Percentiles rank a stretch among this genome's conserved stretches.
Conservation (phyloP, 108 stramenopile genomes). For the Schizochytrium sp. region DNA sequence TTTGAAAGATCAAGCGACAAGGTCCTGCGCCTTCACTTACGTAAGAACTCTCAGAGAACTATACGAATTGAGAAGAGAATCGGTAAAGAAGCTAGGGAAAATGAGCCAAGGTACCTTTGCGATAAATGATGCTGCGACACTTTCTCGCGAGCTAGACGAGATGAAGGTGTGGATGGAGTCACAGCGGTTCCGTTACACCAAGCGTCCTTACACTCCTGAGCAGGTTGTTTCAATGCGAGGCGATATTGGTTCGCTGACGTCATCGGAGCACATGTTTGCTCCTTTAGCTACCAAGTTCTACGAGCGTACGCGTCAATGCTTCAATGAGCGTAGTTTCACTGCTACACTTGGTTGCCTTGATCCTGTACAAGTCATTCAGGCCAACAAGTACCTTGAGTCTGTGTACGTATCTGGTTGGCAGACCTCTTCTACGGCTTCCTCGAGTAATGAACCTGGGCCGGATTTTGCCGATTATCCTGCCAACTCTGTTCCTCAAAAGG, state of each 20-base stretch:
- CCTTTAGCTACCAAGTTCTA: slow-evolving; percentile 68
- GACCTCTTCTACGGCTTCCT: slow-evolving; percentile 82
- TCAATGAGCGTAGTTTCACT: slow-evolving; percentile 81
- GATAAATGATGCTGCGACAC: background rate
- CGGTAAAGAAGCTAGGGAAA: too few relatives aligned
- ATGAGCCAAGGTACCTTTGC: background rate
- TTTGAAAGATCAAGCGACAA: too few relatives aligned
- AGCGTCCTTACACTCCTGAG: slow-evolving; percentile 65
- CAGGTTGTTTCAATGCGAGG: slow-evolving; percentile 70
- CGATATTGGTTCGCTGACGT: slow-evolving; percentile 57
- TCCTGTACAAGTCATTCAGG: slow-evolving; percentile 93
- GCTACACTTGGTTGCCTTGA: slow-evolving; percentile 96
- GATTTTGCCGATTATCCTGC: slow-evolving; percentile 84
- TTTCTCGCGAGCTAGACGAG: slow-evolving; percentile 59
- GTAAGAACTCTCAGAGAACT: too few relatives aligned
- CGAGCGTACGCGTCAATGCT: slow-evolving; percentile 61
- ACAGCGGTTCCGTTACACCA: slow-evolving; percentile 67
- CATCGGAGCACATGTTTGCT: slow-evolving; percentile 54
- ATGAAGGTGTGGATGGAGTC: slow-evolving; percentile 67
- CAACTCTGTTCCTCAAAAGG: slow-evolving; percentile 82
- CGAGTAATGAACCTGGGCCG: slow-evolving; percentile 94
- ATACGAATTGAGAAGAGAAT: too few relatives aligned
- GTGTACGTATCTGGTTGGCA: slow-evolving; percentile 96
- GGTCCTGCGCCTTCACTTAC: too few relatives aligned
- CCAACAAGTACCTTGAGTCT: slow-evolving; percentile 88